phyloP scores from a whole-genome alignment of 1,139 yeast species.

The Suhomyces chickasaworum region DNA sequence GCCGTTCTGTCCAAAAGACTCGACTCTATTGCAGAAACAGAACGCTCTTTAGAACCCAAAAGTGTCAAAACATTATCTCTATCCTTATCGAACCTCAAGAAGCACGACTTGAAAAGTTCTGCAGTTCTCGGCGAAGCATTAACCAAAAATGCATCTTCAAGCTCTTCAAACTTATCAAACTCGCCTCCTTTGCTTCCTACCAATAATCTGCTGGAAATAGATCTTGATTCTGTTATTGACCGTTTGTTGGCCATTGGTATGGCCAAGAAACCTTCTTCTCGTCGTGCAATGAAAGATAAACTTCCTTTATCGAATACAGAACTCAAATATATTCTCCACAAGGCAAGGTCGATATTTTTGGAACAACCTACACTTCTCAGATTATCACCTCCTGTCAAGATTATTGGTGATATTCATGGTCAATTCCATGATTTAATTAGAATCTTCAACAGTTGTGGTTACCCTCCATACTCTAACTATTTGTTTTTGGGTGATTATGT shows the following conservation, averaged over 20 bases:
- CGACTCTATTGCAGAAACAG: conserved; percentile 30
- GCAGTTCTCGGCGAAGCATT: conserved; percentile 15
- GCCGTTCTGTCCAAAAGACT: conserved; percentile 4
- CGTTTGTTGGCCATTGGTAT: conserved; percentile 51
- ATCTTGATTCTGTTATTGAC: conserved; percentile 59
- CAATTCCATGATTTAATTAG: conserved; percentile 76
- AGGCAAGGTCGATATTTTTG: conserved; percentile 68
- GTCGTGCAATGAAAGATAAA: conserved; percentile 41
- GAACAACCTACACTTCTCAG: conserved; percentile 77
- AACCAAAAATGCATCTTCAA: conserved; percentile 16
- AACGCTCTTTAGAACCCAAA: conserved; percentile 44
- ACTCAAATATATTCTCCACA: conserved; percentile 63
- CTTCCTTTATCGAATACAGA: conserved; percentile 54
- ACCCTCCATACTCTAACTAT: conserved; percentile 79
- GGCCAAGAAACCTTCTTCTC: conserved; percentile 22
- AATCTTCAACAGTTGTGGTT: conserved; percentile 74
- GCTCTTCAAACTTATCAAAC: conserved; percentile 26
- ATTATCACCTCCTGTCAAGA: conserved; percentile 80
- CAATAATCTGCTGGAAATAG: conserved; percentile 32
- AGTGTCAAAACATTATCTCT: conserved; percentile 13
- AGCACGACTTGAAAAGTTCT: conserved; percentile 15
- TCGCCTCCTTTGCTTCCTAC: conserved; percentile 32
- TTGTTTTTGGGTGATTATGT: conserved; percentile 84
- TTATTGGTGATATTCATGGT: conserved; percentile 88
- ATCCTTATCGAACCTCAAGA: conserved; percentile 19